Evolutionary conservation across 306 rosid genomes (phyloP).

Genomic region (Vigna radiata): DNA sequence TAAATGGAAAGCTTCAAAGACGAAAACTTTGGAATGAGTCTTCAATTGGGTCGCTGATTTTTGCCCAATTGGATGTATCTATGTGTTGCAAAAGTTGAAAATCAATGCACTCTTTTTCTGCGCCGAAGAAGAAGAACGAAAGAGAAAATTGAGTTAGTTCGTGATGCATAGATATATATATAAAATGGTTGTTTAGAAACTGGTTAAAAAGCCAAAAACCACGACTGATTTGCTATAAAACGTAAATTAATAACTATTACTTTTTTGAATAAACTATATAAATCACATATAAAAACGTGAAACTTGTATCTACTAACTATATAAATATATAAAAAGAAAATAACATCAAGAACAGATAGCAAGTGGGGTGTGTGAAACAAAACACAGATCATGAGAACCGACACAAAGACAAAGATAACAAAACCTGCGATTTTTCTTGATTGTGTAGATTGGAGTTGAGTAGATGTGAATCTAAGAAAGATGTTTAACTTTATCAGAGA

Average conservation of each 20-base stretch:
- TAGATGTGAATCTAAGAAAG: constrained; percentile 32
- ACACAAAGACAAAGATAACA: neutral
- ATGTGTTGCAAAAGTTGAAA: constrained; percentile 13
- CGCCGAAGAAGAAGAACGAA: neutral
- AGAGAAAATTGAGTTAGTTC: constrained; percentile 8
- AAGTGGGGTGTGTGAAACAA: neutral
- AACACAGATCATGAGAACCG: neutral
- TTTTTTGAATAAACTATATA: neutral
- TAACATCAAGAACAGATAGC: neutral
- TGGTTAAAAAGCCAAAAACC: neutral
- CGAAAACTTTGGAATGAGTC: constrained; percentile 25
- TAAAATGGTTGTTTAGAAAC: neutral
- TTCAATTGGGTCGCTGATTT: constrained; percentile 38
- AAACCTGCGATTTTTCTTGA: constrained; percentile 16
- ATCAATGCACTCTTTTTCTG: neutral
- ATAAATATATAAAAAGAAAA: neutral
- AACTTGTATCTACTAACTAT: neutral
- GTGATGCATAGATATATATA: neutral
- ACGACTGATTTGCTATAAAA: neutral
- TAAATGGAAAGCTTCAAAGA: neutral
- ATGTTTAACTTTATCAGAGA: neutral
- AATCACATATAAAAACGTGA: neutral
- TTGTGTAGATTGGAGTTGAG: constrained; percentile 3
- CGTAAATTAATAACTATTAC: neutral
- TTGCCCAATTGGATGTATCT: neutral